Evolutionary conservation across 306 rosid genomes (phyloP).

Genomic region (Medicago lupulina): DNA sequence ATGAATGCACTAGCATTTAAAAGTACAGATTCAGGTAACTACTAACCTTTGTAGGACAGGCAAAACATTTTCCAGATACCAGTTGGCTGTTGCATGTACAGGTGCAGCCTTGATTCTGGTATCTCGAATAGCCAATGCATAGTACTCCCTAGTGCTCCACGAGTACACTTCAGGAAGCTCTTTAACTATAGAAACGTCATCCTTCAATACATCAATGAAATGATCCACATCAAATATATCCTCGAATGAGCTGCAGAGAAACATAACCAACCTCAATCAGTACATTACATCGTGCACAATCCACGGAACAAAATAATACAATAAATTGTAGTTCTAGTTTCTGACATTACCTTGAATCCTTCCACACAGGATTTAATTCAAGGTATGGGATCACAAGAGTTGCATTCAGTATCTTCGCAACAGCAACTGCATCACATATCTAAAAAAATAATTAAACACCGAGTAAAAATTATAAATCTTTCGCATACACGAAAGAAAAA

Average conservation of each 20-base stretch:
- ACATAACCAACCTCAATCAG: slow-evolving; percentile 33
- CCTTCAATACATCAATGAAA: slow-evolving; percentile 87
- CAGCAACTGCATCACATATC: slow-evolving; percentile 99
- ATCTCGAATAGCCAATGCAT: slow-evolving; percentile 72
- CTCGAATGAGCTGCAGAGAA: slow-evolving; percentile 77
- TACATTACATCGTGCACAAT: slow-evolving; percentile 34
- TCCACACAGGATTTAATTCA: slow-evolving; percentile 95
- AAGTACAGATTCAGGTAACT: slow-evolving; percentile 45
- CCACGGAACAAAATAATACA: slow-evolving; percentile 22
- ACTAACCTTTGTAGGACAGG: slow-evolving; percentile 89
- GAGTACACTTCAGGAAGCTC: slow-evolving; percentile 86
- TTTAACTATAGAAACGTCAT: slow-evolving; percentile 78
- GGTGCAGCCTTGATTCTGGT: slow-evolving; percentile 95
- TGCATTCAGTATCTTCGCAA: slow-evolving; percentile 92
- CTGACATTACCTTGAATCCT: slow-evolving; percentile 74
- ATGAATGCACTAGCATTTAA: slow-evolving; percentile 31
- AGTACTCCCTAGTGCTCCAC: slow-evolving; percentile 95
- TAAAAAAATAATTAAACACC: slow-evolving; percentile 45
- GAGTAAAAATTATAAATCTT: slow-evolving; percentile 8
- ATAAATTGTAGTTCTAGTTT: slow-evolving; percentile 27
- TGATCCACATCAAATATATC: slow-evolving; percentile 98
- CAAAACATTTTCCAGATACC: slow-evolving; percentile 90
- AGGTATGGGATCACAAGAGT: slow-evolving; percentile 95
- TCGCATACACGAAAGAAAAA: slow-evolving; percentile 16
- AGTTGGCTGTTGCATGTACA: slow-evolving; percentile 84